Conservation (phyloP, 345 rosid genomes). For the Moricandia moricandioides region DNA sequence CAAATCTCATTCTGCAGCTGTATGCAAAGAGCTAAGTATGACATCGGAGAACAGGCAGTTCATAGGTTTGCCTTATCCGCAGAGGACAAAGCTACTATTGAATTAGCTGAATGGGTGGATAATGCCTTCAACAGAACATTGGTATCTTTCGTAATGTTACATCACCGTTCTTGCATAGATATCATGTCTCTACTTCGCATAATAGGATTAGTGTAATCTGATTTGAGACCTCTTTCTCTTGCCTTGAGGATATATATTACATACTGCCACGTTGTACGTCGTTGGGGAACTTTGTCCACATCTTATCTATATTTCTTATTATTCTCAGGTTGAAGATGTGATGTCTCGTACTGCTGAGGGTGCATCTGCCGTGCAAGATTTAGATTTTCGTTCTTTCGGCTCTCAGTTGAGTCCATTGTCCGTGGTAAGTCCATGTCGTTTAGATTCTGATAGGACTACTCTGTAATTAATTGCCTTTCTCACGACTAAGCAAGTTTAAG, state of each 20-base stretch:
- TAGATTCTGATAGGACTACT: neutral
- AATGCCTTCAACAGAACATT: conserved; percentile 63
- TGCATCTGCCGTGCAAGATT: conserved; percentile 60
- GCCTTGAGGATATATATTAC: conserved; percentile 8
- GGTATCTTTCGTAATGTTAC: conserved; percentile 47
- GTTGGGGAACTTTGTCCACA: neutral
- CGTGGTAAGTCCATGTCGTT: conserved; percentile 56
- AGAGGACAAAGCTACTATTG: conserved; percentile 95
- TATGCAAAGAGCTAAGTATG: conserved; percentile 92
- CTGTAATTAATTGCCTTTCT: conserved; percentile 8
- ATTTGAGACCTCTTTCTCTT: neutral
- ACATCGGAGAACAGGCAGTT: conserved; percentile 92
- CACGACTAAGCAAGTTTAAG: conserved; percentile 21
- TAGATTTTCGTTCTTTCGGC: conserved; percentile 69
- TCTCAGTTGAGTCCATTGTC: conserved; percentile 83
- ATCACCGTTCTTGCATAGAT: conserved; percentile 11
- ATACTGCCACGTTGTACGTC: neutral
- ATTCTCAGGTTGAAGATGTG: conserved; percentile 69
- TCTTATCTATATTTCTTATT: conserved; percentile 1
- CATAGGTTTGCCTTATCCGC: conserved; percentile 88
- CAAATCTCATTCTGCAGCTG: conserved; percentile 57
- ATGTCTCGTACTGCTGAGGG: conserved; percentile 82
- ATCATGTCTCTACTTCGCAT: neutral
- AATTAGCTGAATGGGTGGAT: conserved; percentile 95
- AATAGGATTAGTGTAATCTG: neutral